These are phyloP conservation scores for Saturnispora diversa DNA, from an alignment of 805 yeast genomes.

Conservation along the genomic window DNA sequence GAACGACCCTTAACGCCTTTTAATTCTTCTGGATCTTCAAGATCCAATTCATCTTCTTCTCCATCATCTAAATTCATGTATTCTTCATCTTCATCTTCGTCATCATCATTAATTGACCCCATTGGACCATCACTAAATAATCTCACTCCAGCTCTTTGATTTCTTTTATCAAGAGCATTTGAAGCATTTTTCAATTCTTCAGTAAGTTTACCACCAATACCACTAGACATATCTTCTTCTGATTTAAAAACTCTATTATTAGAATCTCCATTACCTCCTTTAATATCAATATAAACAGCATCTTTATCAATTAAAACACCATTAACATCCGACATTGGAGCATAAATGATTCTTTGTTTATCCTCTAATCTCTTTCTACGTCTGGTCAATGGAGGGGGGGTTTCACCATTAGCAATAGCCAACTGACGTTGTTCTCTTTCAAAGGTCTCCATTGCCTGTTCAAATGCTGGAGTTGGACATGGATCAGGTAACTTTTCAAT, in stretches of 20 bases:
- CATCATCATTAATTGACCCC: constrained; percentile 32
- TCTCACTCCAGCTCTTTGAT: constrained; percentile 57
- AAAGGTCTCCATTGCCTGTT: constrained; percentile 73
- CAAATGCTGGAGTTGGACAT: constrained; percentile 93
- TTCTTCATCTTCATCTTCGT: constrained; percentile 30
- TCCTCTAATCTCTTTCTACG: constrained; percentile 91
- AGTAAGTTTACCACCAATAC: constrained; percentile 81
- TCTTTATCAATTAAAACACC: constrained; percentile 96
- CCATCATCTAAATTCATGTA: constrained; percentile 28
- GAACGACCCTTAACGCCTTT: constrained; percentile 53
- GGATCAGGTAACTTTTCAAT: constrained; percentile 95
- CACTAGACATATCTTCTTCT: constrained; percentile 34
- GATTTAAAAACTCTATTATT: constrained; percentile 20
- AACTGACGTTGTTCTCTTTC: constrained; percentile 66
- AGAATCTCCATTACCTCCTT: constrained; percentile 24
- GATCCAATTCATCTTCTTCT: constrained; percentile 17
- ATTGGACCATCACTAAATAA: constrained; percentile 48
- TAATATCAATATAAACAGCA: constrained; percentile 90
- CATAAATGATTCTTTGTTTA: constrained; percentile 87
- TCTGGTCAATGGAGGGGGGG: constrained; percentile 37
- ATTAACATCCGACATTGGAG: constrained; percentile 99
- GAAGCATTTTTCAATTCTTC: constrained; percentile 70
- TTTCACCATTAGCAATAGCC: constrained; percentile 51
- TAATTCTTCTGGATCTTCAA: constrained; percentile 26
- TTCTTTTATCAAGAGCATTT: constrained; percentile 42